phyloP scores from a whole-genome alignment of 495 filamentous ascomycete genomes.

The Hypomontagnella monticulosa region DNA sequence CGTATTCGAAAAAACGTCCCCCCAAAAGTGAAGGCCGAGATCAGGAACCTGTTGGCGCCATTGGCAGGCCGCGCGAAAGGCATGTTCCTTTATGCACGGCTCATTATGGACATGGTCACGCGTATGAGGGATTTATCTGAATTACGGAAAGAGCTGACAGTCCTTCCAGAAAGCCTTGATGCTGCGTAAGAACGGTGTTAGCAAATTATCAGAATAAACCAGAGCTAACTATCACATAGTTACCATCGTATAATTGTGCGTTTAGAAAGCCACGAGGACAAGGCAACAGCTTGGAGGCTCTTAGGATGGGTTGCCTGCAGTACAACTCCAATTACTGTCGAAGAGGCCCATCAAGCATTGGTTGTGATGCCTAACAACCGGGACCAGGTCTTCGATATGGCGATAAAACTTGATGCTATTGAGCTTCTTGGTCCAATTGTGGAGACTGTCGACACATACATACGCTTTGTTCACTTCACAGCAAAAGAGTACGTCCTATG shows the following conservation, averaged over 20 bases:
- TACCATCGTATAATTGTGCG: slow-evolving; percentile 33
- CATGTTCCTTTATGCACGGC: slow-evolving; percentile 3
- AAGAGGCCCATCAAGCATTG: slow-evolving; percentile 46
- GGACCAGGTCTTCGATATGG: slow-evolving; percentile 16
- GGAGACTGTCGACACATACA: slow-evolving; percentile 42
- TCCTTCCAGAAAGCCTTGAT: slow-evolving; percentile 1
- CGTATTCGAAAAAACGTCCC: not conserved
- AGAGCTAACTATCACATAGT: slow-evolving; percentile 20
- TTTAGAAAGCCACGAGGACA: slow-evolving; percentile 26
- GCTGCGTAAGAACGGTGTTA: not conserved
- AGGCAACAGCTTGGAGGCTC: slow-evolving; percentile 39
- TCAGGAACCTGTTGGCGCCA: not conserved
- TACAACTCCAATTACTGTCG: slow-evolving; percentile 34
- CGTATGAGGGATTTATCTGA: not conserved
- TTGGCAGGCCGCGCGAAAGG: not conserved
- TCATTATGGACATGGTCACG: not conserved
- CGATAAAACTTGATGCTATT: slow-evolving; percentile 16
- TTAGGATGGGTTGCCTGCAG: slow-evolving; percentile 45
- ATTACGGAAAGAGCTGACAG: not conserved
- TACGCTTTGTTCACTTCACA: slow-evolving; percentile 50
- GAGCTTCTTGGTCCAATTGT: slow-evolving; percentile 40
- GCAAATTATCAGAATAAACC: not conserved
- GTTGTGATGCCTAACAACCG: slow-evolving; percentile 20
- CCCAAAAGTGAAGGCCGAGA: not conserved
- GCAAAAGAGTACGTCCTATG: slow-evolving; percentile 43